Evolutionary conservation across 2,329 filamentous ascomycete genomes (phyloP).

Genomic region (Scedosporium minutisporum): DNA sequence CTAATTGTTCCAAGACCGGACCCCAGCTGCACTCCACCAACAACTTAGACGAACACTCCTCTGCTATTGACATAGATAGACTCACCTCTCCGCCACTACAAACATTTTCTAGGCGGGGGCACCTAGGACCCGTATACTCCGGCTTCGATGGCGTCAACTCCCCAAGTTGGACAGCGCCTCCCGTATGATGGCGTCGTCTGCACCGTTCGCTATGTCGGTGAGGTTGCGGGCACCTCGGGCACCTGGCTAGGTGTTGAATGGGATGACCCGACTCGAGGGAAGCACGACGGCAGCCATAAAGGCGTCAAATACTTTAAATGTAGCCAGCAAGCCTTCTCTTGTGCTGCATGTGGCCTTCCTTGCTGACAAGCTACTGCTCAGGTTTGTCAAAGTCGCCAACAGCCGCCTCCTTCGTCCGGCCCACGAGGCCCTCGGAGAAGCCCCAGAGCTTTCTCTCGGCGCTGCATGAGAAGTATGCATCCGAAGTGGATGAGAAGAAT

Average conservation of each 20-base stretch:
- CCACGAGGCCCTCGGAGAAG: conserved; percentile 58
- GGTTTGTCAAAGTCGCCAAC: conserved; percentile 55
- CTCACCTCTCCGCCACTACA: neutral
- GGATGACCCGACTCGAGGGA: conserved; percentile 79
- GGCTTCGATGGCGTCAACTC: neutral
- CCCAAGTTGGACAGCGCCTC: conserved; percentile 59
- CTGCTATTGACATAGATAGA: neutral
- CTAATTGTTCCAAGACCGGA: too few relatives aligned
- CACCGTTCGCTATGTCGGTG: conserved; percentile 75
- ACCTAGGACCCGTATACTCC: neutral
- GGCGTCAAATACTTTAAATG: conserved; percentile 76
- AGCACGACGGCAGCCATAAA: conserved; percentile 79
- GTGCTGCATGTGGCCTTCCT: neutral
- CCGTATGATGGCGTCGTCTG: conserved; percentile 71
- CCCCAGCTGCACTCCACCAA: too few relatives aligned
- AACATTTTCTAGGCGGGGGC: neutral
- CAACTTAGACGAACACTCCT: too few relatives aligned
- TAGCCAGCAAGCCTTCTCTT: conserved; percentile 28
- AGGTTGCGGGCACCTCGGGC: conserved; percentile 65
- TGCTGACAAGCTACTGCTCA: conserved; percentile 15
- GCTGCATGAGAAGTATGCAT: conserved; percentile 74
- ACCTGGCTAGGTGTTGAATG: conserved; percentile 93
- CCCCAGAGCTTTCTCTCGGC: conserved; percentile 69
- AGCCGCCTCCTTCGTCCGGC: conserved; percentile 79
- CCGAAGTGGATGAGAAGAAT: conserved; percentile 29